Evolutionary conservation across 176 grass and related monocot genomes (phyloP).

Genomic region (Oryza glaberrima): DNA sequence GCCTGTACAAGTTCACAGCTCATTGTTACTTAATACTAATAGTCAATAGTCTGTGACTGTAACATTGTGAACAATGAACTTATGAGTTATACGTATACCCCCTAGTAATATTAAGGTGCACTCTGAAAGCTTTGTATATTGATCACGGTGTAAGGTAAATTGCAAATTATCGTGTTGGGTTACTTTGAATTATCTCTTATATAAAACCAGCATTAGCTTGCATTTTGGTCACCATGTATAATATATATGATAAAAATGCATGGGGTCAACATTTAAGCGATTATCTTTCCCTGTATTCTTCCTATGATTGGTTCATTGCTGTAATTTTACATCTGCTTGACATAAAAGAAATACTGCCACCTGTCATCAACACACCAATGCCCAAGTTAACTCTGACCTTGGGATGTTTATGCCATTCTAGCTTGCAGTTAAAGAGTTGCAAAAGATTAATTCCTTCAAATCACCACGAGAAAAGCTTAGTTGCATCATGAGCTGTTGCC

Average conservation of each 20-base stretch:
- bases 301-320: background rate
- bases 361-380: background rate
- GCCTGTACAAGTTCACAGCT: background rate
- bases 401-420: conserved; percentile 35
- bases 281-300: background rate
- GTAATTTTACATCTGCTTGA: background rate
- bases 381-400: background rate
- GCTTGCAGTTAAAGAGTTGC: conserved; percentile 94
- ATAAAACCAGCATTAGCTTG: conserved; percentile 6
- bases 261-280: background rate
- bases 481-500: conserved; percentile 91
- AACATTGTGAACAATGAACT: background rate
- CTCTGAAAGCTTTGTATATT: background rate
- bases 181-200: background rate
- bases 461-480: conserved; percentile 82
- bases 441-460: conserved; percentile 91
- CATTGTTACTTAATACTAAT: background rate
- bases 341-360: background rate
- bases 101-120: background rate
- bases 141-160: background rate
- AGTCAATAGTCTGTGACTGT: background rate
- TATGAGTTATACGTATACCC: background rate
- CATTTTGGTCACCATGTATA: background rate
- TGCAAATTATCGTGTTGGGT: background rate
- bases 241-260: background rate